phyloP scores from a whole-genome alignment of 2,329 filamentous ascomycete genomes.

The Colletotrichum gigasporum region DNA sequence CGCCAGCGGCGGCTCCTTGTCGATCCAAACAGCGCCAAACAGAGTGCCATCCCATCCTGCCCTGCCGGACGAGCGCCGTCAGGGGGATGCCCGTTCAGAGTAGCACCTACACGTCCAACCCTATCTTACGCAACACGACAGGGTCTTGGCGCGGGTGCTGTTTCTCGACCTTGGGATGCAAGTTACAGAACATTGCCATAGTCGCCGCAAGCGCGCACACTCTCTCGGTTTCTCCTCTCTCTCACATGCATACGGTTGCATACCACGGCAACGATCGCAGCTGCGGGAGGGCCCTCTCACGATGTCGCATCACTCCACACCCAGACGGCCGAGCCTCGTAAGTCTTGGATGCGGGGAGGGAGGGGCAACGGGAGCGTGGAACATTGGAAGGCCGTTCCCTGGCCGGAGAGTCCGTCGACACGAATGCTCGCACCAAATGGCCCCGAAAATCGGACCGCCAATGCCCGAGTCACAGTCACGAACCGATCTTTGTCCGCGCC shows the following conservation, averaged over 20 bases:
- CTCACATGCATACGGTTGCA: too few relatives aligned
- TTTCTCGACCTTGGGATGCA: constrained; percentile 6
- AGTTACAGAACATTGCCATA: background rate
- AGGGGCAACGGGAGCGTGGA: background rate
- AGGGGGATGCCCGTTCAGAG: background rate
- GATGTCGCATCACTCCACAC: background rate
- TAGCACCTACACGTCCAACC: background rate
- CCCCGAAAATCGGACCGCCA: constrained; percentile 20
- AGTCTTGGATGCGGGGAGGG: constrained; percentile 1
- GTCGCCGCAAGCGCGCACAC: too few relatives aligned
- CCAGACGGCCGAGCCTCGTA: background rate
- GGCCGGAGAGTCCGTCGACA: background rate
- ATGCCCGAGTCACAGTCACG: constrained; percentile 4
- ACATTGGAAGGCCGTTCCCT: too few relatives aligned
- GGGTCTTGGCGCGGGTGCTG: constrained; percentile 2
- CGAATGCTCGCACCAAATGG: background rate
- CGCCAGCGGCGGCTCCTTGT: background rate
- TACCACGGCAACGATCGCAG: too few relatives aligned
- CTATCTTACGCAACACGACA: constrained; percentile 17
- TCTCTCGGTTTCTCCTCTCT: too few relatives aligned
- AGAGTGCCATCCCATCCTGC: constrained; percentile 25
- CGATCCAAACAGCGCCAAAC: constrained; percentile 7
- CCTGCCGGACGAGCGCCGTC: background rate
- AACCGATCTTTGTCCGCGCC: background rate
- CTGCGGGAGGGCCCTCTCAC: too few relatives aligned